A percentile compares a stretch with the other conserved stretches of the same genome.
phyloP scores from a whole-genome alignment of 371 early-diverging fungal species.

The Lichtheimia ornata region DNA sequence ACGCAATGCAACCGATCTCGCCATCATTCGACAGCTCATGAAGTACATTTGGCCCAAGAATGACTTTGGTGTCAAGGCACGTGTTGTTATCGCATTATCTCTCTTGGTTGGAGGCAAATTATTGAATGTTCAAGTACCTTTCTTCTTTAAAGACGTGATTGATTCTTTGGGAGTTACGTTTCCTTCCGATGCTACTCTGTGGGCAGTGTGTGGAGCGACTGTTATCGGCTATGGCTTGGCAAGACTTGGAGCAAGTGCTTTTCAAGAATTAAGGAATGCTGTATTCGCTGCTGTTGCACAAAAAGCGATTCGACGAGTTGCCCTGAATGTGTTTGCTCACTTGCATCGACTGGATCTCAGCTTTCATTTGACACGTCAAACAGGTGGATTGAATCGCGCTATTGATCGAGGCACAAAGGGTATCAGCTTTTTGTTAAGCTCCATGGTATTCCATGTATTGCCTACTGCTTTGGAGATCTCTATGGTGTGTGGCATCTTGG shows the following conservation, averaged over 20 bases:
- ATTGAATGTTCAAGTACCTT: constrained; percentile 93
- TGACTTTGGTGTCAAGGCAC: constrained; percentile 72
- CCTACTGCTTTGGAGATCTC: constrained; percentile 95
- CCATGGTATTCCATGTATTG: constrained; percentile 90
- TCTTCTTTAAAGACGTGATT: constrained; percentile 89
- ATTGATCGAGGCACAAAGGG: constrained; percentile 99
- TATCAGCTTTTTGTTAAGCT: constrained; percentile 89
- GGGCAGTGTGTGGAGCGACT: constrained; percentile 81
- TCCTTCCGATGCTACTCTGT: constrained; percentile 63
- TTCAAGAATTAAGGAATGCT: constrained; percentile 92
- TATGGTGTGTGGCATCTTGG: constrained; percentile 92
- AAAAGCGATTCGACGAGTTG: constrained; percentile 87
- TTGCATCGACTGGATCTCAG: constrained; percentile 82
- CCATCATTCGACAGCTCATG: constrained; percentile 78
- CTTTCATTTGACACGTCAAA: constrained; percentile 91
- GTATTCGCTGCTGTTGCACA: constrained; percentile 96
- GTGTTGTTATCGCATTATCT: constrained; percentile 83
- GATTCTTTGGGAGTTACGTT: constrained; percentile 67
- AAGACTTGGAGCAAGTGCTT: constrained; percentile 78
- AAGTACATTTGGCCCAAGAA: constrained; percentile 92
- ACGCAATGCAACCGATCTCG: constrained; percentile 59
- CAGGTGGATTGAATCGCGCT: constrained; percentile 93
- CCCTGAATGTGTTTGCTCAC: constrained; percentile 86
- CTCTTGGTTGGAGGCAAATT: constrained; percentile 83
- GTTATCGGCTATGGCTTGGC: constrained; percentile 94